These are phyloP conservation scores for Arxiozyma telluris DNA, from an alignment of 1,139 yeast species.

Conservation along the genomic window DNA sequence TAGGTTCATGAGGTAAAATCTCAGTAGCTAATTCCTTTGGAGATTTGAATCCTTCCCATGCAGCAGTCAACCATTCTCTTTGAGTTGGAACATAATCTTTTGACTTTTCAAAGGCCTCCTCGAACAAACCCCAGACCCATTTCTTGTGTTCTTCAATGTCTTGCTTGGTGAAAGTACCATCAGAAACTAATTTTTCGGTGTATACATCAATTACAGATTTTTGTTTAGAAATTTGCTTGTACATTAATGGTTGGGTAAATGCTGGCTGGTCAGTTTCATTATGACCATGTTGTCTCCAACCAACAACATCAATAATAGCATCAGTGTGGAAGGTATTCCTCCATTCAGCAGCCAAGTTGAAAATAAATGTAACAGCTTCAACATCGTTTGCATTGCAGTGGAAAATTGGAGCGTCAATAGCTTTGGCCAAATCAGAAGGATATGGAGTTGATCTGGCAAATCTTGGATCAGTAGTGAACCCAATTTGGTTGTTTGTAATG, in stretches of 20 bases:
- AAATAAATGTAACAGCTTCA: constrained; percentile 84
- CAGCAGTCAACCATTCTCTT: constrained; percentile 96
- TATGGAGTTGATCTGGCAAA: constrained; percentile 95
- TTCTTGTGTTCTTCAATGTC: constrained; percentile 94
- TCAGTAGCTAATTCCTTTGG: constrained; percentile 96
- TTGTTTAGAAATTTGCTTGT: constrained; percentile 81
- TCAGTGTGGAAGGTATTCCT: constrained; percentile 94
- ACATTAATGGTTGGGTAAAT: constrained; percentile 97
- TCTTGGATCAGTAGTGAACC: constrained; percentile 98
- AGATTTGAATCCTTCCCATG: constrained; percentile 98
- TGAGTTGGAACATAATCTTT: constrained; percentile 88
- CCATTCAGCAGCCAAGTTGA: constrained; percentile 98
- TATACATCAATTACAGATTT: constrained; percentile 81
- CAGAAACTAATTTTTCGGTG: constrained; percentile 66
- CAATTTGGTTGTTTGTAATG: constrained; percentile 95
- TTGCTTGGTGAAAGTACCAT: constrained; percentile 79
- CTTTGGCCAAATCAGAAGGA: constrained; percentile 95
- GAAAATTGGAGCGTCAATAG: constrained; percentile 96
- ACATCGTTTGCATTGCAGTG: constrained; percentile 98
- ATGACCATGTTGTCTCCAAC: constrained; percentile 98
- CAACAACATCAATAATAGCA: constrained; percentile 92
- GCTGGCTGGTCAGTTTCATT: constrained; percentile 99
- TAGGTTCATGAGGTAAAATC: constrained; percentile 91
- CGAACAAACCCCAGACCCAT: constrained; percentile 95
- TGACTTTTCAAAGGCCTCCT: constrained; percentile 77